A percentile compares a stretch with the other conserved stretches of the same genome.
Evolutionary conservation across 139 green algal genomes (phyloP).

Genomic region (Haematococcus sp.): DNA sequence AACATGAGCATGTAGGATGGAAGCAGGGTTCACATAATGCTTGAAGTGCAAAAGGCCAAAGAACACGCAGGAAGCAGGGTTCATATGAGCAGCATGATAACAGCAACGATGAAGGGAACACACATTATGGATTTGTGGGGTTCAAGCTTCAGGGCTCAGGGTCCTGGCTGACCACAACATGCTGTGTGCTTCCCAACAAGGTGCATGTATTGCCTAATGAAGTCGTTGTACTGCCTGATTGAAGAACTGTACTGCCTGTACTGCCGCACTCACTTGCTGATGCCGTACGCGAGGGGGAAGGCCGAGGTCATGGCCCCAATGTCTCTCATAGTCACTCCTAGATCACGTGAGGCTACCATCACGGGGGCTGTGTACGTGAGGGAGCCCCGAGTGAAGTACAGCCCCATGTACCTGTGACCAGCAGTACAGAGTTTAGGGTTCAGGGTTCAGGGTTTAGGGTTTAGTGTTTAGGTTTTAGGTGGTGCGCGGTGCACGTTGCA

Average conservation of each 20-base stretch:
- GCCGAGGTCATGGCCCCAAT: conserved; percentile 92
- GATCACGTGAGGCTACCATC: conserved; percentile 43
- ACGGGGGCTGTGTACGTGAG: conserved; percentile 55
- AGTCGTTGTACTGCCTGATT: too few relatives aligned
- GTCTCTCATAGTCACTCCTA: conserved; percentile 38
- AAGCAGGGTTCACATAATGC: too few relatives aligned
- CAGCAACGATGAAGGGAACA: too few relatives aligned
- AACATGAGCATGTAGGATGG: too few relatives aligned
- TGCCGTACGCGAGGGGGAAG: conserved; percentile 86
- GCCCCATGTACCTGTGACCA: conserved; percentile 29
- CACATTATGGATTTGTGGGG: too few relatives aligned
- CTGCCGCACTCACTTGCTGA: conserved; percentile 49
- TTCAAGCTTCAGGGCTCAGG: too few relatives aligned
- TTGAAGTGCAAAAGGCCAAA: not conserved
- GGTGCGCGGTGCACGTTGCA: not conserved
- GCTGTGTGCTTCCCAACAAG: too few relatives aligned
- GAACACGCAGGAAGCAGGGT: not conserved
- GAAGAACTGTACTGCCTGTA: too few relatives aligned
- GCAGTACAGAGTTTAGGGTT: not conserved
- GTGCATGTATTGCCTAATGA: too few relatives aligned
- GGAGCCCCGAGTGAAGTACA: conserved; percentile 57
- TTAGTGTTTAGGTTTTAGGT: not conserved
- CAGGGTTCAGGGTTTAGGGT: not conserved
- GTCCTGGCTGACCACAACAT: too few relatives aligned
- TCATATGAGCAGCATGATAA: too few relatives aligned